Percentiles rank a stretch among this genome's conserved stretches.
These are phyloP conservation scores for Pseudonectria buxi DNA, from an alignment of 2,329 filamentous ascomycete genomes.

Conservation along the genomic window DNA sequence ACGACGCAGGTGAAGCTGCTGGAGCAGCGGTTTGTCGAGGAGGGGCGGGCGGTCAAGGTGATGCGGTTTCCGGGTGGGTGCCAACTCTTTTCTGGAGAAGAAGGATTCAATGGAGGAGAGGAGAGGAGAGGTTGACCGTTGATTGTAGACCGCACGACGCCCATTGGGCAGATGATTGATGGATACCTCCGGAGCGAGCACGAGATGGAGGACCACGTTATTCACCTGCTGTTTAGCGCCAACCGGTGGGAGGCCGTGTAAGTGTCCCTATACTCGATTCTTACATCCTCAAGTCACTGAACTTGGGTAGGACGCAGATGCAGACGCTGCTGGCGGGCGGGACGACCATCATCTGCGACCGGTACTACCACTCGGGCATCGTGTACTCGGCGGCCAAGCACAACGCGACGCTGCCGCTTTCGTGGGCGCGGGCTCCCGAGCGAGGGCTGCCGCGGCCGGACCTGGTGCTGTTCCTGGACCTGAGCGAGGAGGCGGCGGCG, in stretches of 20 bases:
- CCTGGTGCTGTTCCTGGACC: constrained; percentile 77
- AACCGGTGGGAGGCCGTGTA: constrained; percentile 77
- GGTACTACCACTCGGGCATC: constrained; percentile 91
- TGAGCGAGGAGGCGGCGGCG: constrained; percentile 65
- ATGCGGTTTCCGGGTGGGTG: constrained; percentile 54
- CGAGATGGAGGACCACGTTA: constrained; percentile 77
- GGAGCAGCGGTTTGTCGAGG: constrained; percentile 44
- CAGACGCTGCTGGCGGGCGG: constrained; percentile 52
- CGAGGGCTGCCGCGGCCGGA: constrained; percentile 83
- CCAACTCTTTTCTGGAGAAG: not conserved
- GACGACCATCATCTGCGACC: constrained; percentile 74
- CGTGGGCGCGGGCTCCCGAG: constrained; percentile 81
- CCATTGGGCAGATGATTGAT: constrained; percentile 84
- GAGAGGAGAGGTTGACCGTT: constrained; percentile 4
- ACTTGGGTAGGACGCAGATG: constrained; percentile 43
- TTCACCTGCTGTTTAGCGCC: constrained; percentile 83
- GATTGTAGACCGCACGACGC: constrained; percentile 65
- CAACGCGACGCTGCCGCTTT: constrained; percentile 59
- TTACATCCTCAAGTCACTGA: too few relatives aligned
- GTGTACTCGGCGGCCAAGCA: constrained; percentile 89
- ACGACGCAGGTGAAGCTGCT: constrained; percentile 79
- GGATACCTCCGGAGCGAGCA: constrained; percentile 66
- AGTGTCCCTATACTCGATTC: constrained; percentile 32
- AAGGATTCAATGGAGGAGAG: not conserved
- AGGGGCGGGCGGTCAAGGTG: constrained; percentile 42